Evolutionary conservation across 768 basidiomycete species (phyloP), one percentile per base, ranked within the genome.

Genomic region (Amanita thiersii): DNA sequence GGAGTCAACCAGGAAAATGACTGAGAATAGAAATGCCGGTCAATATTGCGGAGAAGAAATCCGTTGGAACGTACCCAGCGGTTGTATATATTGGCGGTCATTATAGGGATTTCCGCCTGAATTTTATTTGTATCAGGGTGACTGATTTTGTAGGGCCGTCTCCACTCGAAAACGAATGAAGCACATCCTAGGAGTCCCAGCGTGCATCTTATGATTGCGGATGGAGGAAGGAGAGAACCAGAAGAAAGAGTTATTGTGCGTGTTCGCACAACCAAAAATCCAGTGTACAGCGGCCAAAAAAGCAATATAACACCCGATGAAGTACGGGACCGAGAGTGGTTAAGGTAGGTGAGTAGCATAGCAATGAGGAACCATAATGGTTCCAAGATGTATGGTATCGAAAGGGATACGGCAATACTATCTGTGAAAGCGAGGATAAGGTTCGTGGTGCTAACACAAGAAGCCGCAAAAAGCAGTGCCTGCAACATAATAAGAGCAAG

Each of bases 1-100:
- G 73, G 73, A 1, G 86, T 88, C 68, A 97, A 74, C 91, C 91
- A 98, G 0, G 68, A 62, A 55, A 97, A 98, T 1, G 79, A 81
- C 74, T 75, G n/a, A 23, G 7, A 40, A 10, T 28, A 4, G 18
- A 6, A 2, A 32, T 17, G 39, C 32, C 29, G n/a, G 39, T 17
- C 33, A n/a, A 15, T 5, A 36, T 17, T 26, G 5, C 21, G 8
- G 35, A 17, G n/a, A 39, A n/a, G 1, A 10, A 26, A 44, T 15
- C 28, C 30, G 28, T 20, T 21, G n/a, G 14, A 18, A 55, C 60
- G 18, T 50, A 72, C 71, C 72, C 82, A 89, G 28, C 75, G 68
- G 52, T 84, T 88, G 56, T 79, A 93, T 15, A 90, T 63, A 55
- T 89, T 92, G 12, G 91, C 86, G 0, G 76, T 81, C 12, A 82